Evolutionary conservation across 176 grass and related monocot species (phyloP).

Genomic region (Rhipidocladum racemiflorum): DNA sequence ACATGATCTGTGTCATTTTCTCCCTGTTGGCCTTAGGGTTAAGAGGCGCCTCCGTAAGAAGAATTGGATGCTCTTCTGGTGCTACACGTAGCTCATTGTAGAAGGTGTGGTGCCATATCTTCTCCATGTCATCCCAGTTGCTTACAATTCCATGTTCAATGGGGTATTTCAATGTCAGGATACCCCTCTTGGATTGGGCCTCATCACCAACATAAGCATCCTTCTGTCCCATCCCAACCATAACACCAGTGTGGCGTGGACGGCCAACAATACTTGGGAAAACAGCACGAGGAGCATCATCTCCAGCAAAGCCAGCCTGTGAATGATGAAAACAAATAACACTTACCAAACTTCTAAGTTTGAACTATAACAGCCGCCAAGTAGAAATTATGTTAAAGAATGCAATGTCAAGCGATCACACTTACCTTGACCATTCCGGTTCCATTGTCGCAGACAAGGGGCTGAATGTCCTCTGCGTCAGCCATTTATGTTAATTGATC

Average conservation of each 20-base stretch:
- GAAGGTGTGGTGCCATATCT: conserved; percentile 94
- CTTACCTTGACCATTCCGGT: conserved; percentile 93
- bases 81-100: conserved; percentile 90
- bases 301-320: conserved; percentile 85
- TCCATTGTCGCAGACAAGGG: conserved; percentile 93
- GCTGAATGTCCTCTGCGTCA: conserved; percentile 75
- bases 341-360: neutral
- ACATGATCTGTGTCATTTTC: conserved; percentile 98
- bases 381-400: neutral
- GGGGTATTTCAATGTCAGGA: conserved; percentile 81
- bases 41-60: conserved; percentile 78
- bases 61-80: conserved; percentile 79
- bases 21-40: conserved; percentile 89
- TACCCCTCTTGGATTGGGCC: conserved; percentile 88
- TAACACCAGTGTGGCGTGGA: conserved; percentile 85
- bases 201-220: conserved; percentile 89
- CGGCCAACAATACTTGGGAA: conserved; percentile 90
- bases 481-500: conserved; percentile 52
- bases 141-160: conserved; percentile 86
- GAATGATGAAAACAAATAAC: neutral
- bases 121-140: conserved; percentile 96
- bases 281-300: conserved; percentile 82
- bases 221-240: conserved; percentile 92
- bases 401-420: neutral
- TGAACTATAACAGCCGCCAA: neutral